A percentile compares a stretch with the other conserved stretches of the same genome.
Evolutionary conservation across 1,284 basidiomycete species (phyloP).

Genomic region (Anthracocystis panici-leucophaei): DNA sequence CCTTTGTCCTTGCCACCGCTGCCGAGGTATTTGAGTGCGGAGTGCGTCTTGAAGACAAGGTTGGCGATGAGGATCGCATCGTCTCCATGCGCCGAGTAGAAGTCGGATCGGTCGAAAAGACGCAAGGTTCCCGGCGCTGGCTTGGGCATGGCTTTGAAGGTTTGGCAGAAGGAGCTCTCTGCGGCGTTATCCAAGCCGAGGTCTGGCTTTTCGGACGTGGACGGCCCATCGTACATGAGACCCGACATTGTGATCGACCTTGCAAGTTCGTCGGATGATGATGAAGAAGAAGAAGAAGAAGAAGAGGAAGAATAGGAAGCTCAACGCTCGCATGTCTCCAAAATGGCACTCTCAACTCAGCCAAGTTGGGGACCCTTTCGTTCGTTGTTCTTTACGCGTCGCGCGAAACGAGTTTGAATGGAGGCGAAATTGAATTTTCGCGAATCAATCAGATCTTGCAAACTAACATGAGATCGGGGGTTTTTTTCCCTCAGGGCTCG

Average conservation of each 20-base stretch:
- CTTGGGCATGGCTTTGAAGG: slow-evolving; percentile 55
- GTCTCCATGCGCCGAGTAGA: slow-evolving; percentile 86
- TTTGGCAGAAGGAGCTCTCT: slow-evolving; percentile 59
- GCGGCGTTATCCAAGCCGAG: slow-evolving; percentile 56
- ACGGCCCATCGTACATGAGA: slow-evolving; percentile 62
- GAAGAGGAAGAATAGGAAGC: slow-evolving; percentile 2
- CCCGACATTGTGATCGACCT: slow-evolving; percentile 57
- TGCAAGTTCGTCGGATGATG: slow-evolving; percentile 1
- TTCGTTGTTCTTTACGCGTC: slow-evolving; percentile 30
- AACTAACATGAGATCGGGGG: not conserved
- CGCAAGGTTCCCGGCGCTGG: slow-evolving; percentile 60
- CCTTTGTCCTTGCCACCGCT: slow-evolving; percentile 48
- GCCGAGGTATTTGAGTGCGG: slow-evolving; percentile 67
- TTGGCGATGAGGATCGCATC: slow-evolving; percentile 90
- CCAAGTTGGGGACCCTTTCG: slow-evolving; percentile 13
- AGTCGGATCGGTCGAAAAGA: slow-evolving; percentile 75
- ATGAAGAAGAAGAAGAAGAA: not conserved
- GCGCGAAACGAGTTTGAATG: slow-evolving; percentile 11
- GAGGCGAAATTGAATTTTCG: slow-evolving; percentile 2
- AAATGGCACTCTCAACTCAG: slow-evolving; percentile 24
- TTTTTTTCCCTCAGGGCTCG: not conserved
- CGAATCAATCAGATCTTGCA: not conserved
- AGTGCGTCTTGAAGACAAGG: slow-evolving; percentile 74
- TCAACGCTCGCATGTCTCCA: slow-evolving; percentile 7
- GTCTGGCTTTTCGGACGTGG: slow-evolving; percentile 57